Percentiles rank a stretch among this genome's conserved stretches.
Evolutionary conservation across 257 asterid genomes (phyloP).

Genomic region (Agastache rugosa): DNA sequence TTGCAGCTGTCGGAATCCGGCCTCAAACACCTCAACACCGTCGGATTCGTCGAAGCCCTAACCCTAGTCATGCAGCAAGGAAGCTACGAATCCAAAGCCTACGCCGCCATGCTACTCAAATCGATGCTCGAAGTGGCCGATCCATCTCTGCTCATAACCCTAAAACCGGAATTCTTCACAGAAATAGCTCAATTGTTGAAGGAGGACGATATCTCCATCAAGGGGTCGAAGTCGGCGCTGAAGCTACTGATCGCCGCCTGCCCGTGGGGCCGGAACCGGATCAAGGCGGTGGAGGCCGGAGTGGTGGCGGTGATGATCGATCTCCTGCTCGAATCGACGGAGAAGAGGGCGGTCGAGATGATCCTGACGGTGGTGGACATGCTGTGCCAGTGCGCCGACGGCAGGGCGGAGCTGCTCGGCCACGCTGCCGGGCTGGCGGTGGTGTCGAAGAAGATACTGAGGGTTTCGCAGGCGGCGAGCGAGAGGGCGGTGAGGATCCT

Average conservation of each 20-base stretch:
- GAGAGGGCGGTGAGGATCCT: conserved; percentile 74
- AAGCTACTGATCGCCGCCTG: conserved; percentile 47
- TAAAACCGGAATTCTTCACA: conserved; percentile 45
- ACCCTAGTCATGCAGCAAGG: conserved; percentile 55
- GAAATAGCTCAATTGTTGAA: conserved; percentile 51
- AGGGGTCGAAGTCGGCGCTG: conserved; percentile 56
- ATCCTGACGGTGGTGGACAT: conserved; percentile 52
- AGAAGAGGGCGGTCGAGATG: conserved; percentile 61
- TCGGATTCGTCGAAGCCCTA: conserved; percentile 53
- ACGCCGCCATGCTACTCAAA: conserved; percentile 56
- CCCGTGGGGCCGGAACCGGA: conserved; percentile 61
- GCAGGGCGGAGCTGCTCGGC: conserved; percentile 69
- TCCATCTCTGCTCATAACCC: conserved; percentile 34
- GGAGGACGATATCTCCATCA: conserved; percentile 59
- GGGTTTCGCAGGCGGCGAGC: conserved; percentile 74
- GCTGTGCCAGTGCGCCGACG: conserved; percentile 85
- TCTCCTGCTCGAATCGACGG: conserved; percentile 51
- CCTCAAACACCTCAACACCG: conserved; percentile 43
- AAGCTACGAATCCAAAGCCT: conserved; percentile 65
- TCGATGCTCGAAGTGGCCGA: conserved; percentile 53
- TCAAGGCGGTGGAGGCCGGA: conserved; percentile 71
- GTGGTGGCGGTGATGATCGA: conserved; percentile 47
- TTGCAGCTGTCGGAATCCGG: conserved; percentile 63
- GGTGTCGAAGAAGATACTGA: conserved; percentile 77
- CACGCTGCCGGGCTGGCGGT: conserved; percentile 83